phyloP scores from a whole-genome alignment of 495 filamentous ascomycete species.

The Aspergillus bridgeri region DNA sequence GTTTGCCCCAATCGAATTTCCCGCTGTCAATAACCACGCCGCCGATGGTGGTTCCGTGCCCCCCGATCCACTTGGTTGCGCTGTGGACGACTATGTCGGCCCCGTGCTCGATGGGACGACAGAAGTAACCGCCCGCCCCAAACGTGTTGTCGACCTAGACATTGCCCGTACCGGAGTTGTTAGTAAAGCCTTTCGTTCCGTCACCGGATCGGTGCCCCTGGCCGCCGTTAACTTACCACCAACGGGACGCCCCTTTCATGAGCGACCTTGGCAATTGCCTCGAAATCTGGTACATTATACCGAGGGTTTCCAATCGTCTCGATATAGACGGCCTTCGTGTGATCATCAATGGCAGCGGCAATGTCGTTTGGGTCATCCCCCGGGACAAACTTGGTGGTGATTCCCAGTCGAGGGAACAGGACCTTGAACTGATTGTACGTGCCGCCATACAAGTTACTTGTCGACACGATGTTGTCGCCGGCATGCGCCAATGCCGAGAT shows the following conservation, averaged over 20 bases:
- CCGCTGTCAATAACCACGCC: constrained; percentile 89
- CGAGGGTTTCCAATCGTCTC: constrained; percentile 95
- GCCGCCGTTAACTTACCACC: constrained; percentile 56
- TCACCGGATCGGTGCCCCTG: background rate
- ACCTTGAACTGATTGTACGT: constrained; percentile 99
- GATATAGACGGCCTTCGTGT: constrained; percentile 93
- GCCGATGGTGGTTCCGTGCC: constrained; percentile 93
- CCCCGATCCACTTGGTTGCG: constrained; percentile 98
- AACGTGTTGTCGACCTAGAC: constrained; percentile 90
- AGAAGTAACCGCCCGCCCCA: constrained; percentile 90
- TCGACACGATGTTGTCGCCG: constrained; percentile 95
- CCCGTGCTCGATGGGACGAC: constrained; percentile 86
- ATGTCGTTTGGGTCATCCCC: constrained; percentile 84
- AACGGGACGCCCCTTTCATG: constrained; percentile 81
- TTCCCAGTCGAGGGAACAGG: constrained; percentile 78
- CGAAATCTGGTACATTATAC: constrained; percentile 91
- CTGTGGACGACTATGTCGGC: constrained; percentile 94
- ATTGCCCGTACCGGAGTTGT: background rate
- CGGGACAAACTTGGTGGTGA: constrained; percentile 84
- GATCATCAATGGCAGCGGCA: constrained; percentile 83
- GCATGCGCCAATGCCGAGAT: constrained; percentile 76
- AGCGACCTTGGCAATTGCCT: constrained; percentile 74
- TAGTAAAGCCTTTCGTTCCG: background rate
- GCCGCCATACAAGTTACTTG: constrained; percentile 90
- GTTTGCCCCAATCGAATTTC: constrained; percentile 94